Conservation (phyloP, 495 filamentous ascomycete species). For the Penicillium soppii region DNA sequence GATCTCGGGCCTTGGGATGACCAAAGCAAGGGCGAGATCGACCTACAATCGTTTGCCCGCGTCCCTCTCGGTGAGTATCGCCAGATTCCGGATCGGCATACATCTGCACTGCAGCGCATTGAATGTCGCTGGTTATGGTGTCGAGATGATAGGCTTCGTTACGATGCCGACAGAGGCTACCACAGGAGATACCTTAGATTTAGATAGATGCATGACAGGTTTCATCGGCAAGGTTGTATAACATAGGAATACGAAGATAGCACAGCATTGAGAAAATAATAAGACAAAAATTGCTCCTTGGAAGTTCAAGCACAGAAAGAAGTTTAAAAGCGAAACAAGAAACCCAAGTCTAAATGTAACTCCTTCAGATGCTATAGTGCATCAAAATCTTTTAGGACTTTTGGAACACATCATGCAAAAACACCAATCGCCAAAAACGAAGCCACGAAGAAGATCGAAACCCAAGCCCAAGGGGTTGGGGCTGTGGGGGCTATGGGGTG, state of each 20-base stretch:
- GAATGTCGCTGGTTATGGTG: too few relatives aligned
- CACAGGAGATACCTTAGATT: too few relatives aligned
- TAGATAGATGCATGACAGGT: too few relatives aligned
- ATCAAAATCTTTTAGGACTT: conserved; percentile 16
- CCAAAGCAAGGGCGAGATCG: neutral
- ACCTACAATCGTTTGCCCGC: neutral
- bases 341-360: conserved; percentile 14
- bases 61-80: neutral
- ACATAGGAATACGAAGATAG: too few relatives aligned
- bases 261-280: too few relatives aligned
- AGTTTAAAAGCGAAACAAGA: neutral
- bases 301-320: too few relatives aligned
- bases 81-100: neutral
- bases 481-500: neutral
- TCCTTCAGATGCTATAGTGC: conserved; percentile 18
- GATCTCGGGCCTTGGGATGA: neutral
- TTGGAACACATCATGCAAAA: conserved; percentile 16
- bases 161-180: too few relatives aligned
- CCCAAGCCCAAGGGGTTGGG: conserved; percentile 3
- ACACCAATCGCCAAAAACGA: neutral
- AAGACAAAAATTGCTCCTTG: too few relatives aligned
- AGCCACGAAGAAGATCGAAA: neutral
- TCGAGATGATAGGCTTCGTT: too few relatives aligned
- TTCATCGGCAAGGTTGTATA: too few relatives aligned
- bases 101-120: too few relatives aligned